Conservation (phyloP, 371 early-diverging fungal species). For the Smittium mucronatum region DNA sequence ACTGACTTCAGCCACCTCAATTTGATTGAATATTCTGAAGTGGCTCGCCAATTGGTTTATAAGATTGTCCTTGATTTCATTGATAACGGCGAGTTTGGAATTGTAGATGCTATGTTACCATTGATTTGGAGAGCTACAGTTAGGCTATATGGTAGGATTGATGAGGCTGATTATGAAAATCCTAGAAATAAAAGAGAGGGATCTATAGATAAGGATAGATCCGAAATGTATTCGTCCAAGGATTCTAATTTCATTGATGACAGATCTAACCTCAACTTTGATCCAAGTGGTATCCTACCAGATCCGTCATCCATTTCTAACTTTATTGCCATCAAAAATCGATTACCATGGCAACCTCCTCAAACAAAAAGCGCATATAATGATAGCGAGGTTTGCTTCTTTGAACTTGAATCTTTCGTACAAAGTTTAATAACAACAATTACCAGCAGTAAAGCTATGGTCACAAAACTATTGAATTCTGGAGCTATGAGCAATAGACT, state of each 20-base stretch:
- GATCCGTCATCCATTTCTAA: neutral
- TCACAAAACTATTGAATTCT: slow-evolving; percentile 3
- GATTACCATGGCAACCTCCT: neutral
- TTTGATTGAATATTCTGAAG: neutral
- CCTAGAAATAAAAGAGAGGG: neutral
- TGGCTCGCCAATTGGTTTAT: neutral
- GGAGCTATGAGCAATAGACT: neutral
- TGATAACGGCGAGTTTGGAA: neutral
- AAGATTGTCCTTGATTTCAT: slow-evolving; percentile 3
- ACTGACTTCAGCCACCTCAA: neutral
- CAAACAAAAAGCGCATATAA: neutral
- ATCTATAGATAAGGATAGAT: neutral
- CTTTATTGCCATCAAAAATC: neutral
- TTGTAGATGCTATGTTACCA: neutral
- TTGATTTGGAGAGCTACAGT: neutral
- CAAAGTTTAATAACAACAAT: slow-evolving; percentile 2
- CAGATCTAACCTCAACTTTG: neutral
- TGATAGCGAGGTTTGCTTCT: neutral
- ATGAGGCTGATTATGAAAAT: neutral
- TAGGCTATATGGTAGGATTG: neutral
- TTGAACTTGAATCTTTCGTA: neutral
- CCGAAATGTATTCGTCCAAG: neutral
- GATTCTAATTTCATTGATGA: neutral
- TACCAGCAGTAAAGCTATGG: neutral
- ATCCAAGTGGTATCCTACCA: neutral